A percentile compares a stretch with the other conserved stretches of the same genome.
phyloP scores from a whole-genome alignment of 2,329 filamentous ascomycete species.

The Fusarium falciforme region DNA sequence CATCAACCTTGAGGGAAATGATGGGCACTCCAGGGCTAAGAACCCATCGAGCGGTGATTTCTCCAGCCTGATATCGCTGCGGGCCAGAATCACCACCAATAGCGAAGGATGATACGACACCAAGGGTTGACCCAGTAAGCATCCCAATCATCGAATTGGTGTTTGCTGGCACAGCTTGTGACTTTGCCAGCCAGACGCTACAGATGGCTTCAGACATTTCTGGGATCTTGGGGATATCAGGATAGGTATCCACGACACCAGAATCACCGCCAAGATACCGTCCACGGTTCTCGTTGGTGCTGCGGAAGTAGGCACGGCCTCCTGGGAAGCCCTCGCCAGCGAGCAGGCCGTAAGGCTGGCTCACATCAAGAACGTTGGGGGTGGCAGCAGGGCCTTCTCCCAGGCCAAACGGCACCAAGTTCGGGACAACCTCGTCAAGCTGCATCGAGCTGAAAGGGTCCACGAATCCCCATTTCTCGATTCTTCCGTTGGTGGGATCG shows the following conservation, averaged over 20 bases:
- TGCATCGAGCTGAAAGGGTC: slow-evolving; percentile 81
- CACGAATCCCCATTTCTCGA: slow-evolving; percentile 84
- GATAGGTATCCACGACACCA: slow-evolving; percentile 69
- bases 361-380: slow-evolving; percentile 92
- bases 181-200: slow-evolving; percentile 91
- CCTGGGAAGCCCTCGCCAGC: slow-evolving; percentile 89
- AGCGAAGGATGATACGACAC: slow-evolving; percentile 84
- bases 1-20: slow-evolving; percentile 84
- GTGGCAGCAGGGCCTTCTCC: slow-evolving; percentile 82
- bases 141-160: slow-evolving; percentile 86
- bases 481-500: slow-evolving; percentile 80
- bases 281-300: slow-evolving; percentile 78
- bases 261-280: slow-evolving; percentile 76
- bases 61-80: slow-evolving; percentile 74
- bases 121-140: slow-evolving; percentile 84
- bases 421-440: slow-evolving; percentile 80
- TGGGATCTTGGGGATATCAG: slow-evolving; percentile 82
- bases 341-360: slow-evolving; percentile 84
- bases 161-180: slow-evolving; percentile 73
- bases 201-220: slow-evolving; percentile 77
- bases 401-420: slow-evolving; percentile 79
- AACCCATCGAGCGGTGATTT: slow-evolving; percentile 89
- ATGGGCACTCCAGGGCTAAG: slow-evolving; percentile 94
- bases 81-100: slow-evolving; percentile 71
- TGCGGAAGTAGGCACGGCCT: slow-evolving; percentile 82